phyloP scores from a whole-genome alignment of 208 protist genomes.

The Trypanosoma avium region DNA sequence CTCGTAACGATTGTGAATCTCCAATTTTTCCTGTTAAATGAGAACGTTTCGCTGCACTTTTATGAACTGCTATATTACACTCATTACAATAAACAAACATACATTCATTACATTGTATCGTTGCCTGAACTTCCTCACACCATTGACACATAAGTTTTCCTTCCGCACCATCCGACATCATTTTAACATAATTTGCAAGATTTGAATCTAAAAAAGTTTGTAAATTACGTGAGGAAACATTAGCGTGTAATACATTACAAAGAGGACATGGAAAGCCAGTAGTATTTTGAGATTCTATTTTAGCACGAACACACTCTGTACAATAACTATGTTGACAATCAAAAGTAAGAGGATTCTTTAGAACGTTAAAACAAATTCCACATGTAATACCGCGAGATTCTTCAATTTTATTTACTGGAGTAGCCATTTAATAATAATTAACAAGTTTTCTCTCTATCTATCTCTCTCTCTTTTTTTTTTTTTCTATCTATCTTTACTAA shows the following conservation, averaged over 20 bases:
- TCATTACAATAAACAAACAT: slow-evolving; percentile 65
- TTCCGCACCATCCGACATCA: slow-evolving; percentile 33
- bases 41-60: slow-evolving; percentile 61
- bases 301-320: slow-evolving; percentile 41
- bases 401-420: not conserved
- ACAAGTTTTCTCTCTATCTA: too few species aligned
- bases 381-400: slow-evolving; percentile 54
- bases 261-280: slow-evolving; percentile 54
- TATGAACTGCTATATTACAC: slow-evolving; percentile 72
- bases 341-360: slow-evolving; percentile 54
- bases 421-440: not conserved
- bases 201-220: slow-evolving; percentile 36
- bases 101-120: slow-evolving; percentile 73
- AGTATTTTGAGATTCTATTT: slow-evolving; percentile 36
- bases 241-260: slow-evolving; percentile 39
- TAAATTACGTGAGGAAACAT: slow-evolving; percentile 36
- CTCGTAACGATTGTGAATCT: slow-evolving; percentile 36
- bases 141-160: slow-evolving; percentile 65
- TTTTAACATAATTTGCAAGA: slow-evolving; percentile 48
- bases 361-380: slow-evolving; percentile 71
- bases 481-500: too few species aligned
- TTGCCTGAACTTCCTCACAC: slow-evolving; percentile 58
- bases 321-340: slow-evolving; percentile 67
- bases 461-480: too few species aligned
- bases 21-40: slow-evolving; percentile 44